Percentiles rank a stretch among this genome's conserved stretches.
These are phyloP conservation scores for Penicillium sp. DNA, from an alignment of 2,329 filamentous ascomycete species.

Conservation along the genomic window DNA sequence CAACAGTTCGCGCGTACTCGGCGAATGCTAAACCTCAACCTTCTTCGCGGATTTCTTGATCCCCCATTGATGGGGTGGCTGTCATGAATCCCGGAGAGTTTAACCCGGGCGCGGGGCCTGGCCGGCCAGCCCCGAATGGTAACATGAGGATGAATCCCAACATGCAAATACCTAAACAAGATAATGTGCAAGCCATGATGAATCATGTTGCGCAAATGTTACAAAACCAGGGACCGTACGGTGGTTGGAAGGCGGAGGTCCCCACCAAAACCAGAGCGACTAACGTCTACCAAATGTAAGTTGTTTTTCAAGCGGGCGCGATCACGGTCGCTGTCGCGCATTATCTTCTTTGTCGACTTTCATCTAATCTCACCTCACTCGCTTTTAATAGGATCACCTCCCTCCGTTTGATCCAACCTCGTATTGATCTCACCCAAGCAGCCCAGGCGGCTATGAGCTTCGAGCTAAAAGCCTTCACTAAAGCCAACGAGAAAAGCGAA, in stretches of 20 bases:
- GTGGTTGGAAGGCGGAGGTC: conserved; percentile 48
- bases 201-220: conserved; percentile 43
- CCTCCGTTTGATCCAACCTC: conserved; percentile 47
- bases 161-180: conserved; percentile 35
- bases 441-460: conserved; percentile 46
- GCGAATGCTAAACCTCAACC: conserved; percentile 41
- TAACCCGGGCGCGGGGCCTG: conserved; percentile 38
- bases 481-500: conserved; percentile 43
- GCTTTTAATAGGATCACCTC: conserved; percentile 42
- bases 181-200: conserved; percentile 40
- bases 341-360: not conserved
- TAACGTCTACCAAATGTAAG: conserved; percentile 49
- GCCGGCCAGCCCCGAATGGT: conserved; percentile 15
- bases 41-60: conserved; percentile 35
- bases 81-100: conserved; percentile 47
- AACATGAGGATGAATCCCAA: conserved; percentile 29
- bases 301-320: conserved; percentile 6
- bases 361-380: conserved; percentile 10
- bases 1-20: conserved; percentile 4
- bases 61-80: conserved; percentile 42
- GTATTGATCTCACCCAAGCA: conserved; percentile 39
- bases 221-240: conserved; percentile 44
- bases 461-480: conserved; percentile 47
- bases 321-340: not conserved
- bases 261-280: conserved; percentile 40